A percentile compares a stretch with the other conserved stretches of the same genome.
phyloP scores from a whole-genome alignment of 768 basidiomycete species.

The Nidularia pulvinata region DNA sequence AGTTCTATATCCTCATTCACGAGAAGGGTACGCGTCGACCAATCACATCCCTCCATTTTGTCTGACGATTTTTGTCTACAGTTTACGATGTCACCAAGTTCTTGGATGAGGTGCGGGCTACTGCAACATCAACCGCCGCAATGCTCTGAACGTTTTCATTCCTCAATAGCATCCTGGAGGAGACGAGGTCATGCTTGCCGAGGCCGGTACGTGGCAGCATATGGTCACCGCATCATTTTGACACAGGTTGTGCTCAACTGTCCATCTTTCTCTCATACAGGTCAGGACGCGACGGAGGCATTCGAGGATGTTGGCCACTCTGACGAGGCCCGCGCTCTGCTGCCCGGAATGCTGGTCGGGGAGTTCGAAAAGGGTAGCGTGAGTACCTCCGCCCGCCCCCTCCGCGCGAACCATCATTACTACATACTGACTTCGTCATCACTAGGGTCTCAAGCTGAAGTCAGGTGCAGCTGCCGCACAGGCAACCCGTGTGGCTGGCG shows the following conservation, averaged over 20 bases:
- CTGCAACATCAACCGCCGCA: neutral
- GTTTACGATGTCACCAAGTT: constrained; percentile 96
- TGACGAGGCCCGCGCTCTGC: constrained; percentile 90
- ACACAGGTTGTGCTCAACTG: constrained; percentile 1
- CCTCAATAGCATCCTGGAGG: constrained; percentile 86
- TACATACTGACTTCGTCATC: constrained; percentile 1
- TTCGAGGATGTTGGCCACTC: constrained; percentile 99
- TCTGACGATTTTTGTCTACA: constrained; percentile 31
- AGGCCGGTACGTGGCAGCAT: constrained; percentile 68
- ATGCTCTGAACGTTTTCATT: neutral
- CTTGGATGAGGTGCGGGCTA: constrained; percentile 79
- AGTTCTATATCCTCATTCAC: constrained; percentile 80
- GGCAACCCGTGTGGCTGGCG: constrained; percentile 40
- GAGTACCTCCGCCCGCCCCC: constrained; percentile 21
- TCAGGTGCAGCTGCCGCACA: constrained; percentile 47
- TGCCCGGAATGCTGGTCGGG: constrained; percentile 80
- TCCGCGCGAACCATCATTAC: constrained; percentile 4
- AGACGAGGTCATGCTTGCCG: constrained; percentile 95
- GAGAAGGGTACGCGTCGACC: constrained; percentile 67
- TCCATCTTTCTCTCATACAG: constrained; percentile 32
- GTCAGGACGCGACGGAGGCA: constrained; percentile 95
- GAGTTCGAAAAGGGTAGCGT: constrained; percentile 76
- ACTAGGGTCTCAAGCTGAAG: constrained; percentile 52
- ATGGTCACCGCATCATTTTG: constrained; percentile 3
- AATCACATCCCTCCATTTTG: constrained; percentile 32